phyloP scores from a whole-genome alignment of 495 filamentous ascomycete genomes.

The Astrothelium subdiscretum region DNA sequence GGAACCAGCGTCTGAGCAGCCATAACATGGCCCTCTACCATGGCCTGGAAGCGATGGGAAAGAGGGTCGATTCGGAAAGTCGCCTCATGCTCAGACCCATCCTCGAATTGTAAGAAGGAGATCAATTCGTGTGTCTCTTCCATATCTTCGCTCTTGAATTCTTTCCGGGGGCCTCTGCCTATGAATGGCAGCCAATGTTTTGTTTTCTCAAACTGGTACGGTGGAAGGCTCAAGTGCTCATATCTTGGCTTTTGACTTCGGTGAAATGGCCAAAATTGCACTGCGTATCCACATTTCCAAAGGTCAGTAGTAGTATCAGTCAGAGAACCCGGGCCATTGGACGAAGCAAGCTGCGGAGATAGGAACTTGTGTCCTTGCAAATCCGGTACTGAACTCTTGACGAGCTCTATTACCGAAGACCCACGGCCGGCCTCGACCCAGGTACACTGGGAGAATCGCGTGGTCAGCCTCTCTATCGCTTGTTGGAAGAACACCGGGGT shows the following conservation, averaged over 20 bases:
- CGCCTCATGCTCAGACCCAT: neutral
- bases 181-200: conserved; percentile 26
- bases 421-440: conserved; percentile 36
- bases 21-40: neutral
- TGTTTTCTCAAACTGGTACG: conserved; percentile 31
- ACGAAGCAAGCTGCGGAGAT: neutral
- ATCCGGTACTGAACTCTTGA: neutral
- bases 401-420: neutral
- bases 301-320: conserved; percentile 33
- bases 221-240: conserved; percentile 21
- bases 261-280: conserved; percentile 40
- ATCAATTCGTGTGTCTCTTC: neutral
- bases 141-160: neutral
- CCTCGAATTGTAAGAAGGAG: neutral
- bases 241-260: conserved; percentile 26
- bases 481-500: conserved; percentile 17
- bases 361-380: neutral
- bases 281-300: conserved; percentile 35
- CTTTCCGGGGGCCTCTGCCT: neutral
- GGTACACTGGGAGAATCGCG: conserved; percentile 24
- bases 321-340: conserved; percentile 16
- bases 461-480: conserved; percentile 26
- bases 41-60: neutral
- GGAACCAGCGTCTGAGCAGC: neutral
- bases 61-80: neutral